These are phyloP conservation scores for Sporopachydermia cereana DNA, from an alignment of 1,139 yeast species.

Conservation along the genomic window DNA sequence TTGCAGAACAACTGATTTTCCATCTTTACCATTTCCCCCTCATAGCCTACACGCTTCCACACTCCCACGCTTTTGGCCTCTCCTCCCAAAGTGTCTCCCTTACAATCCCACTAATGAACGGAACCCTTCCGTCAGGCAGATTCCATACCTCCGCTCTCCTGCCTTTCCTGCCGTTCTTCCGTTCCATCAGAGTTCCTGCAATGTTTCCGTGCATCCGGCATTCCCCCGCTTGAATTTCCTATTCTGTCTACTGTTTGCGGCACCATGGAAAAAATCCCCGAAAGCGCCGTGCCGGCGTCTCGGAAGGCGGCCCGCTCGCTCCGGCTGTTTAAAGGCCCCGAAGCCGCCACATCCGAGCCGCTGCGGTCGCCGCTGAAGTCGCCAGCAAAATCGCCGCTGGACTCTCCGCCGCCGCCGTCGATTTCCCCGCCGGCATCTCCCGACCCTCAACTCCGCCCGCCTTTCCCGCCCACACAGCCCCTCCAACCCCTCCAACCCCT, in stretches of 20 bases:
- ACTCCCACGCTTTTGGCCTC: background rate
- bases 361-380: background rate
- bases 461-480: no score
- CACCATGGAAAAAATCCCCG: background rate
- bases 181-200: no score
- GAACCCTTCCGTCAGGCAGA: no score
- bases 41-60: no score
- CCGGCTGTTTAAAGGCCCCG: conserved; percentile 29
- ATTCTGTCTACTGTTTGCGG: background rate
- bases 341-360: conserved; percentile 2
- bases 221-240: no score
- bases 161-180: no score
- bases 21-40: no score
- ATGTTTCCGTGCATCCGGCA: no score
- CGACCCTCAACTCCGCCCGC: background rate
- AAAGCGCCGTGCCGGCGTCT: conserved; percentile 18
- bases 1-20: no score
- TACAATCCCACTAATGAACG: no score
- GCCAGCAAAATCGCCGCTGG: conserved; percentile 6
- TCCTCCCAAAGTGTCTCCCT: conserved; percentile 8
- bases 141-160: no score
- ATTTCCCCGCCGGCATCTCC: background rate
- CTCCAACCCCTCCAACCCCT: no score
- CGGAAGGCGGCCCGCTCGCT: conserved; percentile 44
- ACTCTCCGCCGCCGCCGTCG: background rate